Conservation (phyloP, 352 stramenopile genomes). For the Sclerospora graminicola region DNA sequence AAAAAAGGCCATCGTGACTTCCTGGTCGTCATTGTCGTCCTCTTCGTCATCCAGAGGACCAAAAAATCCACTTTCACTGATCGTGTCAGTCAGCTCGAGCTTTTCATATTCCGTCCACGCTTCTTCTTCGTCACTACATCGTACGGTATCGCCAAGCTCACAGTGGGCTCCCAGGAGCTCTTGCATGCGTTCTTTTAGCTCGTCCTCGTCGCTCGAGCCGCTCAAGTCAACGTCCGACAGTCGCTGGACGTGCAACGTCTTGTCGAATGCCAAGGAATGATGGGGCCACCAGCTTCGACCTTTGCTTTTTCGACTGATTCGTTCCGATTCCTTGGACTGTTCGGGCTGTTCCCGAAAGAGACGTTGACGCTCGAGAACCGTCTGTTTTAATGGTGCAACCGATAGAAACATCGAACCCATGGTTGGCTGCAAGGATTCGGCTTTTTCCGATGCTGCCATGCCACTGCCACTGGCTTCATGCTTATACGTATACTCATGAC, state of each 20-base stretch:
- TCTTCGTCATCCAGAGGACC: constrained; percentile 13
- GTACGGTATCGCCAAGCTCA: constrained; percentile 27
- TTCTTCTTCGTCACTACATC: constrained; percentile 28
- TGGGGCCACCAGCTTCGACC: constrained; percentile 10
- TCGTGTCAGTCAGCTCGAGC: constrained; percentile 23
- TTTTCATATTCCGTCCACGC: constrained; percentile 20
- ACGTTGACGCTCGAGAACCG: constrained; percentile 19
- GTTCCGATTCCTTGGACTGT: constrained; percentile 5
- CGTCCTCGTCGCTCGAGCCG: constrained; percentile 27
- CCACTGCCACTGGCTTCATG: constrained; percentile 10
- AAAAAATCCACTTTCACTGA: constrained; percentile 21
- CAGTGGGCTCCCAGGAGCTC: constrained; percentile 25
- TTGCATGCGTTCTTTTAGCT: constrained; percentile 32
- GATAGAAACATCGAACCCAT: constrained; percentile 25
- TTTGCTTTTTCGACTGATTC: constrained; percentile 5
- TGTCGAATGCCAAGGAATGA: constrained; percentile 13
- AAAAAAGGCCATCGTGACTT: constrained; percentile 17
- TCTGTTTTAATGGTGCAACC: constrained; percentile 12
- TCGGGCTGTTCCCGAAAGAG: constrained; percentile 7
- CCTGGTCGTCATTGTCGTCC: constrained; percentile 15
- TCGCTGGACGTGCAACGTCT: constrained; percentile 13
- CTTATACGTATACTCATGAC: constrained; percentile 11
- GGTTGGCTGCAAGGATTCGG: constrained; percentile 15
- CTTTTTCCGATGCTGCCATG: constrained; percentile 12
- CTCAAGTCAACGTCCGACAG: constrained; percentile 13